Evolutionary conservation across 306 rosid species (phyloP), one percentile per base, ranked within the genome.

Genomic region (Quercus mongolica): DNA sequence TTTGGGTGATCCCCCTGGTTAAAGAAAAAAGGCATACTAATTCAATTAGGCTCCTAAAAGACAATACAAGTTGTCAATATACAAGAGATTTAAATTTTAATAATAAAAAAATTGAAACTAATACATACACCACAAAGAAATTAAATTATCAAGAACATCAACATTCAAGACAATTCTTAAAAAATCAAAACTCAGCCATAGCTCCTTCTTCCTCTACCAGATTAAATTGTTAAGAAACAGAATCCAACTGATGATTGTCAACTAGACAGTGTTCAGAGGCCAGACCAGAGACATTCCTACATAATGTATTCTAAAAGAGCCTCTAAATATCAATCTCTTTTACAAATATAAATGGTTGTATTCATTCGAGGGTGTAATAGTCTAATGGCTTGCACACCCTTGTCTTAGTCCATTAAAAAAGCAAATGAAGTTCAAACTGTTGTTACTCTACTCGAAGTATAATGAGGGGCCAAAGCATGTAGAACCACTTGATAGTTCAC

Each of bases 1-100:
- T 88, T 87, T 95, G 38, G 78, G 78, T 23, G 81, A 55, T 63
- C 94, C 74, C 74, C 97, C 98, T 96, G 86, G 59, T 25, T 74
- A 11, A 51, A 73, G 78, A 67, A 54, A 62, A 41, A 57, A 74
- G 56, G 31, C 51, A 80, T 5, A 31, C 9, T 46, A 68, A 64
- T 59, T 41, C 80, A 74, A 77, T 76, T 30, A 82, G 65, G 41
- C 44, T 31, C 28, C 28, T 17, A 56, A 25, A 19, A 26, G 30
- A 38, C 72, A 69, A 56, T 83, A 63, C 44, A 17, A 8, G 33
- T 1, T 56, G 7, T 41, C 35, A 25, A 7, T 19, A 75, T 31
- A 18, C 18, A 41, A 30, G 35, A 59, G 7, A 31, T 56, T 20
- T 33, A 38, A 9, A 55, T 15, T 0, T 17, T 17, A 59, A 33